These are phyloP conservation scores for Rhipidocladum racemiflorum DNA, from an alignment of 176 grass and related monocot genomes.

Conservation along the genomic window DNA sequence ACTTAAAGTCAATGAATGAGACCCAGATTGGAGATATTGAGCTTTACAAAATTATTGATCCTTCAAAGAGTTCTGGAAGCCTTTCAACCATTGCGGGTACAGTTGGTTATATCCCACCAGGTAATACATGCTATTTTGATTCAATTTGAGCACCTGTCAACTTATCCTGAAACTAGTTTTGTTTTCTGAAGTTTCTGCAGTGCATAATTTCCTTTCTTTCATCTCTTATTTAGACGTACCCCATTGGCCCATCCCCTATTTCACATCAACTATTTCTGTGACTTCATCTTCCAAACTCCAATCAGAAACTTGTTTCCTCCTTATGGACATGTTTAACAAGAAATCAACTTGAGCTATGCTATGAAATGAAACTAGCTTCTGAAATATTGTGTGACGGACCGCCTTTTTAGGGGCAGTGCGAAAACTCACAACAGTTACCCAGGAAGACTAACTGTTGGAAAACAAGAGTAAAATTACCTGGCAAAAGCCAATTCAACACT, in stretches of 20 bases:
- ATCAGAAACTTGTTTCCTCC: too few relatives aligned
- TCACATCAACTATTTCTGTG: too few relatives aligned
- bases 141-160: neutral
- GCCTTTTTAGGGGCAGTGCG: too few relatives aligned
- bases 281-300: too few relatives aligned
- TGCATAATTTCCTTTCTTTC: too few relatives aligned
- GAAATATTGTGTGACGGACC: too few relatives aligned
- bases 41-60: conserved; percentile 72
- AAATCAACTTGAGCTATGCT: neutral
- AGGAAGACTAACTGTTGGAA: too few relatives aligned
- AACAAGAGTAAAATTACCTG: too few relatives aligned
- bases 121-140: conserved; percentile 29
- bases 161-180: neutral
- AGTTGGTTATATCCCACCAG: conserved; percentile 92
- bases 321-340: neutral
- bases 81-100: conserved; percentile 79
- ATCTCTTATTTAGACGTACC: too few relatives aligned
- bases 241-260: too few relatives aligned
- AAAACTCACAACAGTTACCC: too few relatives aligned
- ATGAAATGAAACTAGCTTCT: neutral
- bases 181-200: neutral
- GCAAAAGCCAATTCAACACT: too few relatives aligned
- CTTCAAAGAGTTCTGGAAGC: conserved; percentile 61
- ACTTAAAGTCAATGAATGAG: conserved; percentile 69
- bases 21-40: conserved; percentile 94